Conservation (phyloP, 2,329 filamentous ascomycete genomes). For the Alternaria triticina region DNA sequence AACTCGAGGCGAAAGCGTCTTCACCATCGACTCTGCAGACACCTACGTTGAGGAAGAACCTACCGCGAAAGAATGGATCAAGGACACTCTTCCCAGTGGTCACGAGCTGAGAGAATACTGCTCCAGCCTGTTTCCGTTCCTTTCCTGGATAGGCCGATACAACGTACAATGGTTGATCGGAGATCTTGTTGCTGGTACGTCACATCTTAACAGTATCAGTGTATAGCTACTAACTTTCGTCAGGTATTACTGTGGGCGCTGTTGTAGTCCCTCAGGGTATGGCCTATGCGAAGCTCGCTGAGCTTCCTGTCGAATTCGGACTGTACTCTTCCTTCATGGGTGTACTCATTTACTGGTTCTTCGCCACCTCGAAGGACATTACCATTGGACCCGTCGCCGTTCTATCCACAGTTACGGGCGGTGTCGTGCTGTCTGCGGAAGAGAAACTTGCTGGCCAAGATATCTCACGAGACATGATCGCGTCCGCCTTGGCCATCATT, state of each 20-base stretch:
- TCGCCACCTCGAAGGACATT: constrained; percentile 98
- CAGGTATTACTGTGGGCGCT: constrained; percentile 73
- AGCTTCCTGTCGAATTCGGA: constrained; percentile 79
- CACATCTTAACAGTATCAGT: not conserved
- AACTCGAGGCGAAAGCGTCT: constrained; percentile 78
- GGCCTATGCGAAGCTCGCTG: constrained; percentile 88
- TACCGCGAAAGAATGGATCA: constrained; percentile 74
- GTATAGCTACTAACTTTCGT: constrained; percentile 12
- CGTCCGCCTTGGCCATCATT: constrained; percentile 73
- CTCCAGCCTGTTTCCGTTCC: constrained; percentile 81
- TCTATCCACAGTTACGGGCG: constrained; percentile 87
- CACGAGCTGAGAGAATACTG: constrained; percentile 66
- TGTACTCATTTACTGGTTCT: constrained; percentile 94
- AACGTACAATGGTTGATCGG: constrained; percentile 88
- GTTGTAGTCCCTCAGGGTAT: constrained; percentile 93
- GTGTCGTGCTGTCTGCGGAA: constrained; percentile 71
- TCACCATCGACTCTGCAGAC: constrained; percentile 75
- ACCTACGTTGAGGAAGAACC: constrained; percentile 84
- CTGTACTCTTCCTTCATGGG: constrained; percentile 98
- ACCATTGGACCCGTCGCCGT: constrained; percentile 97
- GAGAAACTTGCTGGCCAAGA: constrained; percentile 50
- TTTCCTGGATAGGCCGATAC: constrained; percentile 87
- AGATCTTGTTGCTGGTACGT: constrained; percentile 83
- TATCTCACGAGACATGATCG: constrained; percentile 53
- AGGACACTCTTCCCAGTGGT: constrained; percentile 65